Conservation (phyloP, 257 asterid genomes). For the Salvia splendens region DNA sequence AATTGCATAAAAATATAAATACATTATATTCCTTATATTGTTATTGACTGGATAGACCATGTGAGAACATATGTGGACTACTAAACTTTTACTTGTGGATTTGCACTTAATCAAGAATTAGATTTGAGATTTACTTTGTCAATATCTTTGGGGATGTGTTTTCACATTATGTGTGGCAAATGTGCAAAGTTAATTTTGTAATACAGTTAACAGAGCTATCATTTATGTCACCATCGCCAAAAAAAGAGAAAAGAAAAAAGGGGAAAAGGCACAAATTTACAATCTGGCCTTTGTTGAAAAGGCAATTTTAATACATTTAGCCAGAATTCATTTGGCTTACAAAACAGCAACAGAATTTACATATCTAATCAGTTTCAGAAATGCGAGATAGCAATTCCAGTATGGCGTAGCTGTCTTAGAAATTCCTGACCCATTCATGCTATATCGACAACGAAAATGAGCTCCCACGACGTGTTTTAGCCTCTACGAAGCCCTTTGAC, state of each 20-base stretch:
- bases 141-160: too few relatives aligned
- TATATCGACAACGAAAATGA: neutral
- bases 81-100: too few relatives aligned
- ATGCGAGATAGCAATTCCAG: conserved; percentile 4
- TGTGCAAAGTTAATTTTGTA: too few relatives aligned
- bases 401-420: neutral
- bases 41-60: too few relatives aligned
- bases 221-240: neutral
- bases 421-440: neutral
- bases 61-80: too few relatives aligned
- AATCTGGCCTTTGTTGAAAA: neutral
- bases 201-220: too few relatives aligned
- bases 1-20: too few relatives aligned
- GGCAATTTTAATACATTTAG: conserved; percentile 5
- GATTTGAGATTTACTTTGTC: too few relatives aligned
- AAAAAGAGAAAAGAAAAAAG: neutral
- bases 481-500: conserved; percentile 6
- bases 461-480: neutral
- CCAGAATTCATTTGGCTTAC: neutral
- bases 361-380: conserved; percentile 24
- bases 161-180: too few relatives aligned
- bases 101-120: too few relatives aligned
- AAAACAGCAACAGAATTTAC: conserved; percentile 19
- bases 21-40: too few relatives aligned
- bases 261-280: neutral